These are phyloP conservation scores for Lentinus polychrous DNA, from an alignment of 1,284 basidiomycete genomes.

Conservation along the genomic window DNA sequence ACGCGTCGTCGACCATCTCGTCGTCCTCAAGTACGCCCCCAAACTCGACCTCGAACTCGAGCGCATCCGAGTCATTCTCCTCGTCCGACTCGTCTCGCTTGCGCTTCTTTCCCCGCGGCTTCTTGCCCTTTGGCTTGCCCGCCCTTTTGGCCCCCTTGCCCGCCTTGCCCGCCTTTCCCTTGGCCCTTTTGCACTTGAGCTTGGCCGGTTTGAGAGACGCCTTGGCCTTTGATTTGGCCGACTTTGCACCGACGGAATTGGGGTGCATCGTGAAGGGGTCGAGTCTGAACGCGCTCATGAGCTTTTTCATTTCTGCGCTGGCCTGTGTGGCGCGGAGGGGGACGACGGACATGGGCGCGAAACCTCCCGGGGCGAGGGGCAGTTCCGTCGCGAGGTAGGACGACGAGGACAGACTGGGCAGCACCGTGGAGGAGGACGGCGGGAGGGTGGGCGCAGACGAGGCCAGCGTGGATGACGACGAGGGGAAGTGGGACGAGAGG, in stretches of 20 bases:
- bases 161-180: neutral
- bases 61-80: too few species aligned
- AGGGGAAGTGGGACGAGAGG: slow-evolving; percentile 5
- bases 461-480: slow-evolving; percentile 8
- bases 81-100: too few species aligned
- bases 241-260: neutral
- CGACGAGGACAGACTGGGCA: neutral
- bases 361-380: neutral
- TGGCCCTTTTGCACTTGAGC: neutral
- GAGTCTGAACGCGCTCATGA: slow-evolving; percentile 72
- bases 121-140: neutral
- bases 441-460: neutral
- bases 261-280: slow-evolving; percentile 66
- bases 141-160: neutral
- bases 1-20: neutral
- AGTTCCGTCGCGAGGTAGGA: neutral
- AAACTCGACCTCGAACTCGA: too few species aligned
- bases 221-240: neutral
- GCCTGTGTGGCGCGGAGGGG: slow-evolving; percentile 70
- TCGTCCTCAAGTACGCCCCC: neutral
- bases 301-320: slow-evolving; percentile 52
- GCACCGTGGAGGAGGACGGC: neutral
- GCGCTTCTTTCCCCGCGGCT: too few species aligned
- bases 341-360: slow-evolving; percentile 43
- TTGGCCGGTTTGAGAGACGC: neutral